Percentiles rank a stretch among this genome's conserved stretches.
Conservation (phyloP, 2,329 filamentous ascomycete genomes). For the Xylaria sp. region DNA sequence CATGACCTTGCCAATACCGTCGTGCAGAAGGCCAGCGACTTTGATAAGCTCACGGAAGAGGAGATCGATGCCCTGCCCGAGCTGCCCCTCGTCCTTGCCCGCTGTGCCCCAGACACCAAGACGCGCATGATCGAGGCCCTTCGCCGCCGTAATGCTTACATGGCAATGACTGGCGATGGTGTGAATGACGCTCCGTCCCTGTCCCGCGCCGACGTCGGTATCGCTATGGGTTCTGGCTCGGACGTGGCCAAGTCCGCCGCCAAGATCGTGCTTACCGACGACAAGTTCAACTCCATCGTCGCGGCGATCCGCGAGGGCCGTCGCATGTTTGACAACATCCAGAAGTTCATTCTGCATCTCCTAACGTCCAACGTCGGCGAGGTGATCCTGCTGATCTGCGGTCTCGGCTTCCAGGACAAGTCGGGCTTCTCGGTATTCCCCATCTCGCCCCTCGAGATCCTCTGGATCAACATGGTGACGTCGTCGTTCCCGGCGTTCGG, state of each 20-base stretch:
- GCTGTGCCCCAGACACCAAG: slow-evolving; percentile 84
- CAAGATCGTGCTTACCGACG: slow-evolving; percentile 82
- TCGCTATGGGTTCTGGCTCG: slow-evolving; percentile 86
- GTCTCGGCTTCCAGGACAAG: slow-evolving; percentile 77
- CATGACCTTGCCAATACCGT: slow-evolving; percentile 67
- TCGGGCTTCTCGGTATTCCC: slow-evolving; percentile 79
- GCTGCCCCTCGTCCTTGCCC: slow-evolving; percentile 78
- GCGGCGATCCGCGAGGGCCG: slow-evolving; percentile 81
- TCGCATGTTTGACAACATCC: slow-evolving; percentile 86
- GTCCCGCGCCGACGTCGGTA: slow-evolving; percentile 80
- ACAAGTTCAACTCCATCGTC: slow-evolving; percentile 87
- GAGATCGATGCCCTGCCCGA: slow-evolving; percentile 77
- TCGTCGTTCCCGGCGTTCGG: slow-evolving; percentile 88
- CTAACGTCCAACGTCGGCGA: slow-evolving; percentile 83
- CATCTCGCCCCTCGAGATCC: slow-evolving; percentile 80
- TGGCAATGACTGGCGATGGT: slow-evolving; percentile 87
- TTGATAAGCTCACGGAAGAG: slow-evolving; percentile 74
- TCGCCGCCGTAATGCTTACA: slow-evolving; percentile 74
- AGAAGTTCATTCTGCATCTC: slow-evolving; percentile 82
- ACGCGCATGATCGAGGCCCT: slow-evolving; percentile 90
- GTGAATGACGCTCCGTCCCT: slow-evolving; percentile 86
- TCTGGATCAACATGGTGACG: slow-evolving; percentile 95
- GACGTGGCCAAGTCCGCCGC: slow-evolving; percentile 84
- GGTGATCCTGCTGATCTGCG: slow-evolving; percentile 78
- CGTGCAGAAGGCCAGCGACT: slow-evolving; percentile 76